A percentile compares a stretch with the other conserved stretches of the same genome.
phyloP scores from a whole-genome alignment of 495 filamentous ascomycete species.

The Lophiotrema nucula region DNA sequence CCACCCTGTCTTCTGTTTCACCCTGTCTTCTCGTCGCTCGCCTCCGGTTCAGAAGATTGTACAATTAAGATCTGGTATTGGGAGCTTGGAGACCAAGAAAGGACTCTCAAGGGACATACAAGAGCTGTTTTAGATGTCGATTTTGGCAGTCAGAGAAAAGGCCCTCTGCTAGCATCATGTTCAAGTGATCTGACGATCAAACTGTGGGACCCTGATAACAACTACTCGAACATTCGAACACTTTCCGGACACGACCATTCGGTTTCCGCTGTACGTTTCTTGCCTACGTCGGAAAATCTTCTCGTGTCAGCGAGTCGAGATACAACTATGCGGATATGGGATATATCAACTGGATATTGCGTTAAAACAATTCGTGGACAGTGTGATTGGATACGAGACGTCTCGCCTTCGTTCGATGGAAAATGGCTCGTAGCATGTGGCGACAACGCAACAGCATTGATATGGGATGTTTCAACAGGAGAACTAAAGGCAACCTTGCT shows the following conservation, averaged over 20 bases:
- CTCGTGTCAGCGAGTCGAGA: slow-evolving; percentile 80
- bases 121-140: slow-evolving; percentile 87
- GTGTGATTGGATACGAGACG: slow-evolving; percentile 83
- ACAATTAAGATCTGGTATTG: slow-evolving; percentile 98
- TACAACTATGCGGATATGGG: slow-evolving; percentile 84
- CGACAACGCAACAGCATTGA: slow-evolving; percentile 72
- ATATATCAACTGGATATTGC: slow-evolving; percentile 89
- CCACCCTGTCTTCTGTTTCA: too few relatives aligned
- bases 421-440: slow-evolving; percentile 77
- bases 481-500: slow-evolving; percentile 78
- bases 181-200: slow-evolving; percentile 92
- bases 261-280: slow-evolving; percentile 83
- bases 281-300: slow-evolving; percentile 76
- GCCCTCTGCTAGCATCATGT: slow-evolving; percentile 87
- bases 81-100: slow-evolving; percentile 89
- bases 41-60: slow-evolving; percentile 84
- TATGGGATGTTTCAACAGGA: slow-evolving; percentile 78
- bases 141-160: slow-evolving; percentile 83
- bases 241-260: slow-evolving; percentile 91
- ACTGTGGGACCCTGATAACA: slow-evolving; percentile 89
- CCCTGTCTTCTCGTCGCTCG: slow-evolving; percentile 85
- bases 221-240: slow-evolving; percentile 94
- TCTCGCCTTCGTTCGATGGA: slow-evolving; percentile 79
- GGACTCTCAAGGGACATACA: slow-evolving; percentile 90
- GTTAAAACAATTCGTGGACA: slow-evolving; percentile 80